phyloP scores from a whole-genome alignment of 768 basidiomycete genomes.

The Russula emetica region DNA sequence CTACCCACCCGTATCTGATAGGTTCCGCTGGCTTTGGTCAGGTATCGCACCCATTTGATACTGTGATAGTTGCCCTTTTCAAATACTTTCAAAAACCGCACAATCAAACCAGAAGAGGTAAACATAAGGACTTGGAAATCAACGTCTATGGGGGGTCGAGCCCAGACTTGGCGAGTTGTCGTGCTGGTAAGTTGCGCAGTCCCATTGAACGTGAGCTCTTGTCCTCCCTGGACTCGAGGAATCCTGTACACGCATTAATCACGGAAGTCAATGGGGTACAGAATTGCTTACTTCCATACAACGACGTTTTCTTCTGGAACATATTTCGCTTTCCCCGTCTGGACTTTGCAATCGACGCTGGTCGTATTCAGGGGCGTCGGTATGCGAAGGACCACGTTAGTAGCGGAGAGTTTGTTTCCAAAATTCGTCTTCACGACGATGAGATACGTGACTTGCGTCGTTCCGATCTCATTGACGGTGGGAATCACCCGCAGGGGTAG shows the following conservation, averaged over 20 bases:
- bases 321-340: conserved; percentile 94
- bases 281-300: conserved; percentile 85
- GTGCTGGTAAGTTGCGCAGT: conserved; percentile 82
- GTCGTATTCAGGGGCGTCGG: conserved; percentile 97
- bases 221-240: conserved; percentile 85
- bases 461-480: conserved; percentile 90
- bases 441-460: conserved; percentile 85
- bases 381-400: conserved; percentile 87
- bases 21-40: conserved; percentile 88
- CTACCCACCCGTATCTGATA: conserved; percentile 89
- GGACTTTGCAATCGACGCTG: conserved; percentile 85
- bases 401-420: conserved; percentile 87
- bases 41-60: conserved; percentile 93
- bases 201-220: conserved; percentile 82
- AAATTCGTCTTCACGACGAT: conserved; percentile 87
- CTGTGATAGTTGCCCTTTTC: conserved; percentile 94
- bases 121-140: conserved; percentile 99
- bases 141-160: conserved; percentile 93
- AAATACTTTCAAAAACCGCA: conserved; percentile 96
- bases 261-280: neutral
- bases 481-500: conserved; percentile 86
- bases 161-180: conserved; percentile 94
- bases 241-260: conserved; percentile 51
- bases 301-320: conserved; percentile 94
- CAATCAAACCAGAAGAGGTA: conserved; percentile 91